Percentiles rank a stretch among this genome's conserved stretches.
Conservation (phyloP, 1,284 basidiomycete genomes). For the Xerocomus minutiporus region DNA sequence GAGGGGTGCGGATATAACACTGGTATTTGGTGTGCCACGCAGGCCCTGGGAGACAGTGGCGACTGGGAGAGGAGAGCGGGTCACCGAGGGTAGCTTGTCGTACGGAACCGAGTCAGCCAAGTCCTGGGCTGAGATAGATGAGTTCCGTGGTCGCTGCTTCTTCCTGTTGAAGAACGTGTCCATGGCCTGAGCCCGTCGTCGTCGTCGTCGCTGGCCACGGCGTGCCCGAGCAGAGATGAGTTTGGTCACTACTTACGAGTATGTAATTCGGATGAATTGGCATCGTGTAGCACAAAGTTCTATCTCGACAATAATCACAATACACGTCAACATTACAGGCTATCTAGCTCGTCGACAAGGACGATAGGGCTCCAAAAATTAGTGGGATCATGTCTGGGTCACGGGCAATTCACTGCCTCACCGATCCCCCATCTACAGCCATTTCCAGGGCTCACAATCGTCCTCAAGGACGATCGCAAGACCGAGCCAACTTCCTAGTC, state of each 20-base stretch:
- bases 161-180: slow-evolving; percentile 41
- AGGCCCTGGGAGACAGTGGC: slow-evolving; percentile 54
- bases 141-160: slow-evolving; percentile 44
- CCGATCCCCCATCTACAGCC: slow-evolving; percentile 21
- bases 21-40: slow-evolving; percentile 35
- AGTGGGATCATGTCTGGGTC: slow-evolving; percentile 22
- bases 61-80: slow-evolving; percentile 57
- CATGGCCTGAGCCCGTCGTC: slow-evolving; percentile 21
- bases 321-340: slow-evolving; percentile 19
- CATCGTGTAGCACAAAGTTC: slow-evolving; percentile 7
- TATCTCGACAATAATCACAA: slow-evolving; percentile 16
- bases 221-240: slow-evolving; percentile 8
- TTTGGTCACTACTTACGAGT: slow-evolving; percentile 1
- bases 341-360: slow-evolving; percentile 24
- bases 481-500: slow-evolving; percentile 22
- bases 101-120: slow-evolving; percentile 66
- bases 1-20: slow-evolving; percentile 66
- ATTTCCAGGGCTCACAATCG: slow-evolving; percentile 20
- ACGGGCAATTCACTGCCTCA: slow-evolving; percentile 29
- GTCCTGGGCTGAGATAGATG: slow-evolving; percentile 43
- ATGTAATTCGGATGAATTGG: background rate
- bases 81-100: slow-evolving; percentile 54
- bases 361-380: slow-evolving; percentile 32
- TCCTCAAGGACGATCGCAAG: slow-evolving; percentile 12
- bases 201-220: slow-evolving; percentile 13